Evolutionary conservation across 352 stramenopile genomes (phyloP), one percentile per base, ranked within the genome.

Genomic region (Pythium coloratum): DNA sequence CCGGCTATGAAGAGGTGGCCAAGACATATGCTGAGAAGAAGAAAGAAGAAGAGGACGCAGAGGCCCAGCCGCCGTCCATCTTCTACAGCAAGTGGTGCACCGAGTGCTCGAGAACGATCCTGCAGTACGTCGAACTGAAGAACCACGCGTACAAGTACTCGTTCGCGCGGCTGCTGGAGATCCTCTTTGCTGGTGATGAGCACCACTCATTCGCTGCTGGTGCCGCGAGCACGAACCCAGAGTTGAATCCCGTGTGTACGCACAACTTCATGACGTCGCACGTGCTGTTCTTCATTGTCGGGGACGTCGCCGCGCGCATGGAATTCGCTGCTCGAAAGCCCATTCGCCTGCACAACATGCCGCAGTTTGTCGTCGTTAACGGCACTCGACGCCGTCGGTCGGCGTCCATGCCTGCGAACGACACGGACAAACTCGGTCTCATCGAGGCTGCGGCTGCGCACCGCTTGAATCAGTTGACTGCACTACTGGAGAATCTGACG

Each of bases 51-150:
- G 50, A 65, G 28, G 53, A 64, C n/a, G 59, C 55, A 36, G 51
- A 57, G 2, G 6, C 42, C 0, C 26, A 70, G 0, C 69, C 53
- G 46, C 83, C 86, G 5, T 73, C 78, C 6, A 98, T 99, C 62
- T 88, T 94, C n/a, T 99, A 97, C 63, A 99, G 95, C 93, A 97
- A 95, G n/a, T 98, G 97, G 78, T 99, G 97, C 71, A 94, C 79
- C n/a, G 86, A 96, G 42, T 99, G 97, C 78, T 80, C 85, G 51
- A 80, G 85, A 26, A 89, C 99, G 61, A 94, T 99, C 36, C 97
- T 94, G 9, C 92, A 96, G 10, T 89, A 98, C 38, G 78, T 93
- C 12, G 76, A 80, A 44, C 60, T 95, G 80, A 75, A 91, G 87
- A 82, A 97, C 82, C 73, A 97, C 92, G 77, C 96, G 24, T 98